phyloP scores from a whole-genome alignment of 73 alveolate genomes.

The Tetrahymena borealis region DNA sequence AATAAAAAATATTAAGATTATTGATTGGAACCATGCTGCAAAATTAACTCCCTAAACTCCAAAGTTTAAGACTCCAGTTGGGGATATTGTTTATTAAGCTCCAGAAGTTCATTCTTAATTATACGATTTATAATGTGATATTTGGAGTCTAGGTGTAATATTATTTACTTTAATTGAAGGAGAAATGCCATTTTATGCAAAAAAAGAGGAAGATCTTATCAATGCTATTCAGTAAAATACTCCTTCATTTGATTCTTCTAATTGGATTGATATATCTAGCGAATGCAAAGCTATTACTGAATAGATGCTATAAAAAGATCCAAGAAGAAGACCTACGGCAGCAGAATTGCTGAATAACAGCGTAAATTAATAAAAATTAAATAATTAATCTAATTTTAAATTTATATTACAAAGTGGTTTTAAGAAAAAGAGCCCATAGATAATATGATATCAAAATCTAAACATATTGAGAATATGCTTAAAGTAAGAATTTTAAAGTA shows the following conservation, averaged over 20 bases:
- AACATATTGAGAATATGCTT: background rate
- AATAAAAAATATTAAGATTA: background rate
- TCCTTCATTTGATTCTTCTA: background rate
- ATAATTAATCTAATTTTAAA: background rate
- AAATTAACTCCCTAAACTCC: background rate
- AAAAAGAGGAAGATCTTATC: background rate
- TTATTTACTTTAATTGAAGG: conserved; percentile 22
- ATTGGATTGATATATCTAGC: background rate
- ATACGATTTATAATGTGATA: conserved; percentile 28
- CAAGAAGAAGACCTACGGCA: background rate
- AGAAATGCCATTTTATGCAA: conserved; percentile 8
- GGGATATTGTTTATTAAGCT: conserved; percentile 28
- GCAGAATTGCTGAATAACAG: background rate
- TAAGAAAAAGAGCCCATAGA: background rate
- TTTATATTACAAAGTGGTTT: background rate
- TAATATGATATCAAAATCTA: background rate
- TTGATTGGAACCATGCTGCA: background rate
- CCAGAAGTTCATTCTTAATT: conserved; percentile 34
- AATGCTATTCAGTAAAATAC: background rate
- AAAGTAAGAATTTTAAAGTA: background rate
- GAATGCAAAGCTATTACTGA: background rate
- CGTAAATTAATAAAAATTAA: background rate
- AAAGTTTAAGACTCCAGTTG: conserved; percentile 4
- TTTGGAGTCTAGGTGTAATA: conserved; percentile 51
- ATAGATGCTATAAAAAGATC: background rate